A percentile compares a stretch with the other conserved stretches of the same genome.
Evolutionary conservation across 2,329 filamentous ascomycete species (phyloP).

Genomic region (Aurifilum marmelostoma): DNA sequence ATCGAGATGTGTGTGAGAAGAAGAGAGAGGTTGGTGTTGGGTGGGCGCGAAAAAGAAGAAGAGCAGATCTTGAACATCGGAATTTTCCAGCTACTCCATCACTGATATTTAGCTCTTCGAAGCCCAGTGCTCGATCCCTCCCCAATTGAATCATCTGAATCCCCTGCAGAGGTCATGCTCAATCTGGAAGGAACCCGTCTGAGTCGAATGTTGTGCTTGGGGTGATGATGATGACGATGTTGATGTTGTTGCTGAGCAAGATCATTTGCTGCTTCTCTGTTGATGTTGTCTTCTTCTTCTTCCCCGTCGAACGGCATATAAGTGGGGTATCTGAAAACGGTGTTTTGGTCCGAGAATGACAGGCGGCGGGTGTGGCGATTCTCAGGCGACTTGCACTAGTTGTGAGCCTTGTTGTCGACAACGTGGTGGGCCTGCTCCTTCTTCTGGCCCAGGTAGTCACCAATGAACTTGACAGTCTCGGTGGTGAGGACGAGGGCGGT

Average conservation of each 20-base stretch:
- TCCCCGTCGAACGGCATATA: not conserved
- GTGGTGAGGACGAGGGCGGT: constrained; percentile 29
- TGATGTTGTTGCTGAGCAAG: not conserved
- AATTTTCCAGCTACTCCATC: not conserved
- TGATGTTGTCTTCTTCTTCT: not conserved
- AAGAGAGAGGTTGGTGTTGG: not conserved
- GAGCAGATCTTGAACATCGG: constrained; percentile 22
- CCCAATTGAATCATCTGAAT: not conserved
- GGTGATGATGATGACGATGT: not conserved
- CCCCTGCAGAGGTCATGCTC: not conserved
- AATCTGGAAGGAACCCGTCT: constrained; percentile 8
- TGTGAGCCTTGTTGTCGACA: constrained; percentile 29
- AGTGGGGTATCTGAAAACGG: not conserved
- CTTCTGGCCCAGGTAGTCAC: constrained; percentile 25
- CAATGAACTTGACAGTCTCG: constrained; percentile 27
- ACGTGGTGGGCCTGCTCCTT: constrained; percentile 24
- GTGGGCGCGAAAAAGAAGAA: constrained; percentile 3
- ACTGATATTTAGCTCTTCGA: not conserved
- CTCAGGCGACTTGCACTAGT: constrained; percentile 18
- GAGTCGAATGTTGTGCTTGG: not conserved
- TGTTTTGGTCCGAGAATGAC: not conserved
- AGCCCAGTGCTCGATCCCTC: not conserved
- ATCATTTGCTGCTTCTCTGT: not conserved
- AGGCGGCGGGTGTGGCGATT: not conserved
- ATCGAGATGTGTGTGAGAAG: not conserved